phyloP scores from a whole-genome alignment of 1,139 yeast genomes.

The Taiozyma onychis region DNA sequence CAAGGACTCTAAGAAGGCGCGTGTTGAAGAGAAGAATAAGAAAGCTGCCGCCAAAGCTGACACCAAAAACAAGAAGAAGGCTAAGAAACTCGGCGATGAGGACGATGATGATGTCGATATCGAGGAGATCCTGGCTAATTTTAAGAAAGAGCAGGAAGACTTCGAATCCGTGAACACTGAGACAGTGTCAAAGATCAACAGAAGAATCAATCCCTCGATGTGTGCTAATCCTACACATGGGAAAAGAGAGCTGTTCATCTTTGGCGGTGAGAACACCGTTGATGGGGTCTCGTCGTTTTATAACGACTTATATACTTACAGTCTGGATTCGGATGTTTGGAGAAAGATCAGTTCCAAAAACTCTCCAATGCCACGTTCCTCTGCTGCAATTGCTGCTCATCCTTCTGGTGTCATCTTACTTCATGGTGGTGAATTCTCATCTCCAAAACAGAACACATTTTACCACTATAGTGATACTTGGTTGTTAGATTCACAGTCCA shows the following conservation, averaged over 20 bases:
- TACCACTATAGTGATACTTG: conserved; percentile 97
- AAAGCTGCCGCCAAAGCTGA: conserved; percentile 74
- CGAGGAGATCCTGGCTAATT: conserved; percentile 75
- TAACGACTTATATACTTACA: conserved; percentile 73
- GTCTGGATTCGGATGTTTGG: conserved; percentile 81
- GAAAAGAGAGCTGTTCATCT: conserved; percentile 69
- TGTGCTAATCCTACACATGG: conserved; percentile 74
- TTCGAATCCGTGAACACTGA: conserved; percentile 69
- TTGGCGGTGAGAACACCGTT: conserved; percentile 77
- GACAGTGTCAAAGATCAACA: conserved; percentile 52
- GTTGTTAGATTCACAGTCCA: conserved; percentile 77
- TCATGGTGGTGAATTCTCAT: conserved; percentile 96
- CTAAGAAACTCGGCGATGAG: conserved; percentile 65
- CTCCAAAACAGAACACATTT: conserved; percentile 93
- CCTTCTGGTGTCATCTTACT: conserved; percentile 81
- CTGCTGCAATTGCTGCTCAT: conserved; percentile 92
- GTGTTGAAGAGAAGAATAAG: conserved; percentile 78
- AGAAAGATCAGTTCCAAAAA: conserved; percentile 73
- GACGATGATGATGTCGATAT: conserved; percentile 83
- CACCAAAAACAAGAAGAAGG: conserved; percentile 63
- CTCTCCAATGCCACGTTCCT: conserved; percentile 87
- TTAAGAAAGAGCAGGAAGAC: conserved; percentile 72
- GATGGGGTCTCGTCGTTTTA: conserved; percentile 59
- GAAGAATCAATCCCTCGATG: conserved; percentile 68
- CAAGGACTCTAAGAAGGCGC: conserved; percentile 87